Evolutionary conservation across 2,329 filamentous ascomycete species (phyloP).

Genomic region (Pseudogymnoascus sp.): DNA sequence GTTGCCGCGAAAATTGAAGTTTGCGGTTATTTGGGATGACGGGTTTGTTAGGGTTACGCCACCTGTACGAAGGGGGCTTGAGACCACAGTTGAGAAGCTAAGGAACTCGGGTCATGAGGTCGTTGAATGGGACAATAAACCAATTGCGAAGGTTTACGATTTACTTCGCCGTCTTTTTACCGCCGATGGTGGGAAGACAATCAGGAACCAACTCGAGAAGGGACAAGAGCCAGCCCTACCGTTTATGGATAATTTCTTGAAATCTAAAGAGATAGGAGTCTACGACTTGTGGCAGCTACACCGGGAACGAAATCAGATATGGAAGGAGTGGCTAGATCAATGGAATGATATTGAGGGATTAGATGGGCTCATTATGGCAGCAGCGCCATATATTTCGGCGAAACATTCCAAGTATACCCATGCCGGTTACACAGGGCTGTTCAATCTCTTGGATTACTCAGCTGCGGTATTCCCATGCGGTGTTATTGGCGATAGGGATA

Average conservation of each 20-base stretch:
- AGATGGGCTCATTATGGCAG: conserved; percentile 29
- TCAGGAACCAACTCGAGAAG: conserved; percentile 23
- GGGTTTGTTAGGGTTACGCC: conserved; percentile 32
- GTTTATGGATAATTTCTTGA: conserved; percentile 27
- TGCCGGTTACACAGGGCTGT: conserved; percentile 27
- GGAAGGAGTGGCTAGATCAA: conserved; percentile 31
- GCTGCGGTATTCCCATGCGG: not conserved
- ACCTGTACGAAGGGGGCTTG: conserved; percentile 31
- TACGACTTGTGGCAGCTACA: conserved; percentile 28
- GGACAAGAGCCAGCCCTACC: conserved; percentile 20
- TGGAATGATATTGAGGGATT: not conserved
- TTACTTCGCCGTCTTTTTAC: conserved; percentile 13
- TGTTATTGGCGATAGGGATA: conserved; percentile 4
- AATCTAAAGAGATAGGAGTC: not conserved
- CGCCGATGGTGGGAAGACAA: conserved; percentile 26
- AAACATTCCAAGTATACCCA: conserved; percentile 15
- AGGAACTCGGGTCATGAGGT: conserved; percentile 32
- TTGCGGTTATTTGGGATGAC: conserved; percentile 33
- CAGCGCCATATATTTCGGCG: conserved; percentile 30
- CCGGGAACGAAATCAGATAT: conserved; percentile 26
- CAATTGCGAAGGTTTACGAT: not conserved
- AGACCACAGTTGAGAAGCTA: conserved; percentile 28
- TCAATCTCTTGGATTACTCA: conserved; percentile 26
- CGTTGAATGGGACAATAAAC: conserved; percentile 3
- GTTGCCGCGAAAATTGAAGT: conserved; percentile 29